Evolutionary conservation across 306 rosid genomes (phyloP).

Genomic region (Ormosia semicastrata): DNA sequence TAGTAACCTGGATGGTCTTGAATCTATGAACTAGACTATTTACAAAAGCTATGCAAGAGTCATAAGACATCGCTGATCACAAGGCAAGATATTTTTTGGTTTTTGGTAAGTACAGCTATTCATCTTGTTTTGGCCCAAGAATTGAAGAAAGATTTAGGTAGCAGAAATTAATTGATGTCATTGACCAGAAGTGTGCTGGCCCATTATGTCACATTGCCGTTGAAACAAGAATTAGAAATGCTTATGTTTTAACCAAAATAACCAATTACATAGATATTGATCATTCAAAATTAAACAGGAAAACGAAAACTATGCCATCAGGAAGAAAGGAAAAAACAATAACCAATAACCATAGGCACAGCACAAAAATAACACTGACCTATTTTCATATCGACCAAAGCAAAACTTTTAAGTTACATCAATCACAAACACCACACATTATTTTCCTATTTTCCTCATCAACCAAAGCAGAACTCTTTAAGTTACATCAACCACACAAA

Average conservation of each 20-base stretch:
- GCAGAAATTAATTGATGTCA: not conserved
- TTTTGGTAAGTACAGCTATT: not conserved
- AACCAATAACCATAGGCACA: not conserved
- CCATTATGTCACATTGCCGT: not conserved
- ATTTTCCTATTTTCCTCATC: not conserved
- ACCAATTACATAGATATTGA: not conserved
- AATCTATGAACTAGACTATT: not conserved
- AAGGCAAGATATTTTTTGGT: not conserved
- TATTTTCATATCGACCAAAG: not conserved
- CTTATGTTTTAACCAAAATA: not conserved
- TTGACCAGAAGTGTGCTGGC: not conserved
- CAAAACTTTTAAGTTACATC: not conserved
- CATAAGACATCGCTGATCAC: not conserved
- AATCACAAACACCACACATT: not conserved
- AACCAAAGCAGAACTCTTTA: not conserved
- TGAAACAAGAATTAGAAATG: not conserved
- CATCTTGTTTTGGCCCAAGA: not conserved
- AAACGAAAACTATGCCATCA: not conserved
- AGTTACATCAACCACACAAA: not conserved
- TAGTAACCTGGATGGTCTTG: not conserved
- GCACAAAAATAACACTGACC: not conserved
- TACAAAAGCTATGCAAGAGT: not conserved
- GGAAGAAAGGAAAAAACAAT: not conserved
- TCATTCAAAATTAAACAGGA: not conserved
- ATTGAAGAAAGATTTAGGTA: not conserved